Base-by-base conservation (phyloP, 345 rosid species). In the Capsella bursapastoris region DNA sequence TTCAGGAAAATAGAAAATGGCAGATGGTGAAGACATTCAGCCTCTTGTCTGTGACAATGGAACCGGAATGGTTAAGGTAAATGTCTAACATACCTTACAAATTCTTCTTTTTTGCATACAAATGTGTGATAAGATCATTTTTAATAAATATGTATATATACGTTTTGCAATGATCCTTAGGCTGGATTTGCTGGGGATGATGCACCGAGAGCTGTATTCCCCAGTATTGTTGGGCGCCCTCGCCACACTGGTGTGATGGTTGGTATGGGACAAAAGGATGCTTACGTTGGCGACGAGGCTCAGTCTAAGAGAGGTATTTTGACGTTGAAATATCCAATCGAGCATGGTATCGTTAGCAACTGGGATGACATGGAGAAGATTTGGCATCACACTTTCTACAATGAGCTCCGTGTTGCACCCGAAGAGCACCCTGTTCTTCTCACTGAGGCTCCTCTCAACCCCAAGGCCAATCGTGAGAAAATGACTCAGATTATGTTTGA, bases 21-120 rank as follows among this genome's bases (percentile, higher is more conserved):
- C 96, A 5, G 97, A 92, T 41, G 85, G 84, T 2, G 96, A 91
- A 85, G 97, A 91, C 75, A 91, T 91, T 62, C 89, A 86, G 75
- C 89, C 89, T 50, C 89, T 86, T 66, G 87, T 86, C 8, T 83
- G 84, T 25, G 88, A 86, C 28, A 86, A 86, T 84, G 90, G 90
- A 65, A 86, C 87, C 13, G 85, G 85, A 81, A 86, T 86, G 90
- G 90, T 84, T 38, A 86, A 86, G 86, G 90, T 86, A 72, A 4
- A 4, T 22, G 25, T 22, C 25, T 7, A 37, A 52, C 35, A 34
- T 12, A 47, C 15, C n/a, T 22, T 71, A 9, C 7, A 35, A 6
- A 22, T 22, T 22, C 25, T 38, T 48, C 1, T 22, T 71, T 32
- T 22, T 10, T 22, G 25, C 13, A 22, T 7, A 65, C 16, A 65